Conservation (phyloP, 2,329 filamentous ascomycete genomes). For the Didymella lethalis region DNA sequence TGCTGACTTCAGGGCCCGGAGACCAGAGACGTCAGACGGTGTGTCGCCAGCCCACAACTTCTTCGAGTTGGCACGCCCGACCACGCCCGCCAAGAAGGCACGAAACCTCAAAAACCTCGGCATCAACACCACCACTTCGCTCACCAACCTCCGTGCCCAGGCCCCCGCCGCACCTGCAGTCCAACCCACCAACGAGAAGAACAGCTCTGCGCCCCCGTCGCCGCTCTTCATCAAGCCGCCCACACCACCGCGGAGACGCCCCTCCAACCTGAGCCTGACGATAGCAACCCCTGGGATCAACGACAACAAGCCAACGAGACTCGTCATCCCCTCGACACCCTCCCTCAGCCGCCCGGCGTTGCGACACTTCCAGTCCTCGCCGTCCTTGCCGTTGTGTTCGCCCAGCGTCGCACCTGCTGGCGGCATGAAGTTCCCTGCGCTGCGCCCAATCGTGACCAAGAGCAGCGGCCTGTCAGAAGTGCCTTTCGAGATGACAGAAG, state of each 20-base stretch:
- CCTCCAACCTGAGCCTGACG: constrained; percentile 78
- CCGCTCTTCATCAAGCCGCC: constrained; percentile 82
- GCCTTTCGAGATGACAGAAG: constrained; percentile 72
- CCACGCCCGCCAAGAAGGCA: constrained; percentile 69
- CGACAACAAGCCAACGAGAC: constrained; percentile 65
- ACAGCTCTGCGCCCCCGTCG: constrained; percentile 70
- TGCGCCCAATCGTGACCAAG: constrained; percentile 44
- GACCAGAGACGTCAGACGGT: constrained; percentile 51
- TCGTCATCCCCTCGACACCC: constrained; percentile 65
- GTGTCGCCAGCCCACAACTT: constrained; percentile 60
- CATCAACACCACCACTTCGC: constrained; percentile 69
- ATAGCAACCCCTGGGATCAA: constrained; percentile 69
- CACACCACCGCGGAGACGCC: constrained; percentile 73
- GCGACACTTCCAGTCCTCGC: constrained; percentile 69
- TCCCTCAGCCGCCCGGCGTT: constrained; percentile 59
- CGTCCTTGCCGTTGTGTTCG: constrained; percentile 65
- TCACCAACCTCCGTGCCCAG: constrained; percentile 55
- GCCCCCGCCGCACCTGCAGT: constrained; percentile 63
- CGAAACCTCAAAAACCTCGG: constrained; percentile 86
- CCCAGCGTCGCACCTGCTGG: constrained; percentile 58
- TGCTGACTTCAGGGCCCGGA: constrained; percentile 58
- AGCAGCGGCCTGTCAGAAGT: constrained; percentile 61
- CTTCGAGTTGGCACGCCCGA: constrained; percentile 59
- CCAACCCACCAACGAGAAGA: constrained; percentile 56
- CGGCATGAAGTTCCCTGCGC: constrained; percentile 61